Conservation (phyloP, 202 grass and related monocot species). For the Schoenoplectus tabernaemontani region DNA sequence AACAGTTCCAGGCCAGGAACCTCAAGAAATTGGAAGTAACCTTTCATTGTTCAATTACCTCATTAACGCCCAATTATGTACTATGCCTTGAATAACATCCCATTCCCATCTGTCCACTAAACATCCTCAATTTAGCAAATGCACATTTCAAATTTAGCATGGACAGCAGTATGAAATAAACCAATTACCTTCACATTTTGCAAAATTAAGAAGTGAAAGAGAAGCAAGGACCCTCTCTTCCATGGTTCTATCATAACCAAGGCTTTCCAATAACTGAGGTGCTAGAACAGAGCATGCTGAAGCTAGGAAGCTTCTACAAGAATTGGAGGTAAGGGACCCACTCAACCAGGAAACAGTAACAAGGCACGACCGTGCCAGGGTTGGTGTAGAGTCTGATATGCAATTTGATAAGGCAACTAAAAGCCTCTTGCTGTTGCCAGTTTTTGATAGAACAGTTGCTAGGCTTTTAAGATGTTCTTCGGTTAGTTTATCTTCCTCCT, state of each 20-base stretch:
- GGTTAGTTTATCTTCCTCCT: constrained; percentile 83
- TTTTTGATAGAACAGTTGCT: constrained; percentile 46
- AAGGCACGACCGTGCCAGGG: constrained; percentile 55
- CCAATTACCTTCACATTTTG: constrained; percentile 71
- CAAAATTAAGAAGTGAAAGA: constrained; percentile 67
- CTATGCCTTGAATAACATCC: background rate
- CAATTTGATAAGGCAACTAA: constrained; percentile 61
- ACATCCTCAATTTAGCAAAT: background rate
- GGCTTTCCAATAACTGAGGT: constrained; percentile 51
- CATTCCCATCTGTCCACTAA: too few species aligned
- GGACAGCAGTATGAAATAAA: background rate
- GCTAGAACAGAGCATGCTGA: constrained; percentile 58
- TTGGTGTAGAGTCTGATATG: constrained; percentile 55
- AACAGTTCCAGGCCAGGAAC: background rate
- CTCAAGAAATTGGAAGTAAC: background rate
- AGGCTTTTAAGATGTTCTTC: constrained; percentile 76
- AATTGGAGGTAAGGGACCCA: constrained; percentile 44
- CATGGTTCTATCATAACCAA: constrained; percentile 65
- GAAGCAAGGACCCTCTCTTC: constrained; percentile 91
- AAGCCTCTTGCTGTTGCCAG: constrained; percentile 50
- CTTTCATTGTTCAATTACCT: background rate
- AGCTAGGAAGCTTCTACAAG: constrained; percentile 49
- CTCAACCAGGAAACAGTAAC: constrained; percentile 77
- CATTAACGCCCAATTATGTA: background rate
- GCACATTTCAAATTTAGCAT: background rate